phyloP scores from a whole-genome alignment of 2,329 filamentous ascomycete species.

The Xylaria arbuscula region DNA sequence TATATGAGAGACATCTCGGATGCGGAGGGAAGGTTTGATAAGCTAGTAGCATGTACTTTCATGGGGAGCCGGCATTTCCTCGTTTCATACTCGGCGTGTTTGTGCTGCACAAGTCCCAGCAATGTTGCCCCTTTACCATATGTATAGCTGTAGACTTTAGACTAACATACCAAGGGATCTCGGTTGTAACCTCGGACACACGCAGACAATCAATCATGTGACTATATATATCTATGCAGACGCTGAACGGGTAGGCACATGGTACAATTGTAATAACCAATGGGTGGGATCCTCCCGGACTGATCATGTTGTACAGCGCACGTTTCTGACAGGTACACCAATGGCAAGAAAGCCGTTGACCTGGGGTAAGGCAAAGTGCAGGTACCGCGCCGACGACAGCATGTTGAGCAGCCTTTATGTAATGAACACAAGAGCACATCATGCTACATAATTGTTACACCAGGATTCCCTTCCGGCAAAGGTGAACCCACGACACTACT shows the following conservation, averaged over 20 bases:
- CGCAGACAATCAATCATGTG: background rate
- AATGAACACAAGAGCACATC: slow-evolving; percentile 2
- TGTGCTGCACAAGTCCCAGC: slow-evolving; percentile 8
- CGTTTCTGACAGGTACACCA: background rate
- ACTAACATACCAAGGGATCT: background rate
- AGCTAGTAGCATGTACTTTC: background rate
- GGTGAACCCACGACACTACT: background rate
- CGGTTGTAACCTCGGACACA: background rate
- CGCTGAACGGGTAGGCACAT: background rate
- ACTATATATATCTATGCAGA: background rate
- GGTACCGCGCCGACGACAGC: background rate
- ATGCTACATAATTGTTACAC: slow-evolving; percentile 12
- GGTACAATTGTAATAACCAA: background rate
- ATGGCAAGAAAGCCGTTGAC: background rate
- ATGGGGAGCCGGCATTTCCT: background rate
- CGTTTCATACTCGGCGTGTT: slow-evolving; percentile 5
- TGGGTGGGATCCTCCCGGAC: too few species aligned
- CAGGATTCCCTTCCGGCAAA: background rate
- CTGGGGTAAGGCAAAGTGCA: background rate
- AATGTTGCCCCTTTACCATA: background rate
- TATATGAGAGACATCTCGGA: background rate
- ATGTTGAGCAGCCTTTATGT: background rate
- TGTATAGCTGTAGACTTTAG: background rate
- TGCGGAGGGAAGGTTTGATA: background rate
- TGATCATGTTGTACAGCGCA: too few species aligned